A percentile compares a stretch with the other conserved stretches of the same genome.
Conservation (phyloP, 306 rosid species). For the Dryas drummondii region DNA sequence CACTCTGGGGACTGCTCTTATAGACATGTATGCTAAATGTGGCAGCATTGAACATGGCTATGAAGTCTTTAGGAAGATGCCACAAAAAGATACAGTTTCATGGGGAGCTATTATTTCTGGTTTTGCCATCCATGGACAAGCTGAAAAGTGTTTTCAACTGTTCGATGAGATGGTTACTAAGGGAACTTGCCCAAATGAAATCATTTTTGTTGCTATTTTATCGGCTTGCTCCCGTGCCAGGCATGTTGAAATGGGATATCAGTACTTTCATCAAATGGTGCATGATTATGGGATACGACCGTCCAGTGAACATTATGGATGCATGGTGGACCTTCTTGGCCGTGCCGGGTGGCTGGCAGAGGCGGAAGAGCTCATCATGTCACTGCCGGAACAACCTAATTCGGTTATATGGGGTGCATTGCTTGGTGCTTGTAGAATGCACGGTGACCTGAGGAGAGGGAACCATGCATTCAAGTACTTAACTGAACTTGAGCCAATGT, state of each 20-base stretch:
- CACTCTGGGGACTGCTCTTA: slow-evolving; percentile 40
- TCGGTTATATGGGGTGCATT: slow-evolving; percentile 48
- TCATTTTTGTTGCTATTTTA: slow-evolving; percentile 40
- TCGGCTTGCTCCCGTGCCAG: slow-evolving; percentile 50
- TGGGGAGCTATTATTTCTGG: slow-evolving; percentile 54
- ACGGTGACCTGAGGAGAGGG: slow-evolving; percentile 41
- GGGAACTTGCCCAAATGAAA: slow-evolving; percentile 43
- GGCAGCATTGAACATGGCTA: slow-evolving; percentile 41
- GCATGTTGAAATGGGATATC: slow-evolving; percentile 36
- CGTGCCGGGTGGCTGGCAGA: slow-evolving; percentile 43
- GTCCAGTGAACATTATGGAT: slow-evolving; percentile 50
- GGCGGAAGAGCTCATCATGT: slow-evolving; percentile 37
- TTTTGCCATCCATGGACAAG: slow-evolving; percentile 39
- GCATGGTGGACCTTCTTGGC: slow-evolving; percentile 57
- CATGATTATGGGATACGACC: slow-evolving; percentile 38
- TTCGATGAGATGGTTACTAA: slow-evolving; percentile 38
- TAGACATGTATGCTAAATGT: slow-evolving; percentile 58
- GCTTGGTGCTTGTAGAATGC: slow-evolving; percentile 40
- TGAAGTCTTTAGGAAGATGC: slow-evolving; percentile 32
- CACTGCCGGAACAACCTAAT: slow-evolving; percentile 36
- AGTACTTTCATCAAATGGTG: slow-evolving; percentile 38
- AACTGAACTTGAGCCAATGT: slow-evolving; percentile 36
- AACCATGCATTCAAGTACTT: slow-evolving; percentile 35
- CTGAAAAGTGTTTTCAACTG: slow-evolving; percentile 35
- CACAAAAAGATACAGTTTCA: slow-evolving; percentile 38